Evolutionary conservation across 2,329 filamentous ascomycete species (phyloP), one percentile per base, ranked within the genome.

Genomic region (Cercospora citrullina): DNA sequence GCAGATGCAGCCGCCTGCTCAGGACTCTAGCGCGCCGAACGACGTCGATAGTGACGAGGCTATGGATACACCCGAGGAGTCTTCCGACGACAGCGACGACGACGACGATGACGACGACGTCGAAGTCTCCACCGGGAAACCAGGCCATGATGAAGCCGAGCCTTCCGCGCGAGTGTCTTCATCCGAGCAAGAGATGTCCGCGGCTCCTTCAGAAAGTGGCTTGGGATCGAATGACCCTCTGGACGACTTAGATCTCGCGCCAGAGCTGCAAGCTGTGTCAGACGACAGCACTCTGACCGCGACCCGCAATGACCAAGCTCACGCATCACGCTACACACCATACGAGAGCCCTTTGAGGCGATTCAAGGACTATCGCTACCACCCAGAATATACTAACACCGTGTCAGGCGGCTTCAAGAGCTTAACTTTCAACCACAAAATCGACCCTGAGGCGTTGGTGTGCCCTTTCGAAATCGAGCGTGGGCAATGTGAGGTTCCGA

Each of bases 371-470:
- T 99, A 92, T 81, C 92, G 94, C 73, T 97, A 94, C 78, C 94
- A 98, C 77, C 92, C 92, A 33, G 84, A 87, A 62, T 98, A 89
- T 80, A 83, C 84, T 72, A 80, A 90, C 60, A 83, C 87, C 66
- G 89, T 97, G 66, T 78, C 87, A 65, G 90, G 90, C 70, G 94
- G 94, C 53, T 90, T 93, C 77, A 90, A 91, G 77, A 98, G 95
- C 71, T 85, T 96, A 83, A 98, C 94, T 53, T 98, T 94, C 82
- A 97, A 92, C 81, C 92, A 96, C 80, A 90, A 89, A 73, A 96
- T 99, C 80, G 89, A 97, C 77, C 85, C 89, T 26, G 84, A 87
- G 69, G 89, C 87, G 73, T 86, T 87, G 69, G 77, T 98, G 60
- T 99, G 95, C 80, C 90, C 88, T 42, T 90, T 87, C 75, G 92